These are phyloP conservation scores for Tieghemostelium lacteum DNA, from an alignment of 78 protist species.

Conservation along the genomic window DNA sequence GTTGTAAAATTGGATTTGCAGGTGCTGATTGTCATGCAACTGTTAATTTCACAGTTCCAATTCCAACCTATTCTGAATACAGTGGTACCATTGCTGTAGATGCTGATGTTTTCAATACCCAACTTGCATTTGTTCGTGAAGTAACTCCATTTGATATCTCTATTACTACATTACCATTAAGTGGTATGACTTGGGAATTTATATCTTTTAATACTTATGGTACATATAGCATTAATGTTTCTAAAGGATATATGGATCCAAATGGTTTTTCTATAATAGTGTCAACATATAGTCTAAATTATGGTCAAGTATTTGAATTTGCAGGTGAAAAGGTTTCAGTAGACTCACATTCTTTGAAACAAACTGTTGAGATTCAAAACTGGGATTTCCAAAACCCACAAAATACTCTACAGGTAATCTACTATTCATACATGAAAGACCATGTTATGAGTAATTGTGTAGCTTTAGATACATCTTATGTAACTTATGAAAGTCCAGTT, in stretches of 20 bases:
- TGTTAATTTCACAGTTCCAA: conserved; percentile 7
- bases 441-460: no score
- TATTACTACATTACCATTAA: neutral
- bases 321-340: no score
- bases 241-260: neutral
- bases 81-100: neutral
- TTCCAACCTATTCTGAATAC: neutral
- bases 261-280: no score
- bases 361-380: no score
- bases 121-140: neutral
- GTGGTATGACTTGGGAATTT: neutral
- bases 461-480: neutral
- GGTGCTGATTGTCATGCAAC: neutral
- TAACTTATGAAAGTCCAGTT: neutral
- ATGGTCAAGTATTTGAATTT: no score
- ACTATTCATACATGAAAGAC: no score
- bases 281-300: no score
- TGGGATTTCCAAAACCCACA: no score
- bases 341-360: no score
- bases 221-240: neutral
- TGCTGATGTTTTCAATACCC: neutral
- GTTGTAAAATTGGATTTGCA: conserved; percentile 7
- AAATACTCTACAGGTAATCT: no score
- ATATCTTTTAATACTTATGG: neutral
- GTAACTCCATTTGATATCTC: neutral